Evolutionary conservation across 257 asterid genomes (phyloP).

Genomic region (Misopates orontium): DNA sequence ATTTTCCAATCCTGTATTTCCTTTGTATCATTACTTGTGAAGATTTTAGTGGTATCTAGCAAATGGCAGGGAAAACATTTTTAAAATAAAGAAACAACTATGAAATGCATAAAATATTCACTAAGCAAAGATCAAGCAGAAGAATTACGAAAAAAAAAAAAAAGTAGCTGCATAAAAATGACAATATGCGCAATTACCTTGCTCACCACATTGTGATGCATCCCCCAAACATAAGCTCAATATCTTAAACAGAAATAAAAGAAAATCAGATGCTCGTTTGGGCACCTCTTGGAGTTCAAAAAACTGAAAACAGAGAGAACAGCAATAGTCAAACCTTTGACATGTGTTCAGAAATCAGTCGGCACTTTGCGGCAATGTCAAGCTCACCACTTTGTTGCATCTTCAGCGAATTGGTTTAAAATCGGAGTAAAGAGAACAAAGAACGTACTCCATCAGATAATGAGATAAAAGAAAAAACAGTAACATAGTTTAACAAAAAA

Average conservation of each 20-base stretch:
- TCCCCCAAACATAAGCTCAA: conserved; percentile 36
- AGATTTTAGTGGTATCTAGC: neutral
- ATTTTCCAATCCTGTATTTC: neutral
- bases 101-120: neutral
- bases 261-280: conserved; percentile 8
- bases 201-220: conserved; percentile 36
- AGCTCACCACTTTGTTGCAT: conserved; percentile 53
- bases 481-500: too few relatives aligned
- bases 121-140: conserved; percentile 1
- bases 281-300: conserved; percentile 10
- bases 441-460: neutral
- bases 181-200: conserved; percentile 39
- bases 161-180: neutral
- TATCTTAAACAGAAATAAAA: conserved; percentile 43
- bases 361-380: conserved; percentile 54
- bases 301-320: conserved; percentile 23
- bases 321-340: conserved; percentile 52
- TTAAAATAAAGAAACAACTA: neutral
- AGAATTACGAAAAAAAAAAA: conserved; percentile 10
- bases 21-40: neutral
- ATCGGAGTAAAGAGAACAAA: neutral
- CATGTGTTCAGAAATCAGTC: conserved; percentile 54
- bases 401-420: conserved; percentile 40
- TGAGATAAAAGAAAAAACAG: too few relatives aligned
- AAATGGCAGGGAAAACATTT: neutral